Conservation (phyloP, 2,329 filamentous ascomycete genomes). For the Ophiobolus disseminans region DNA sequence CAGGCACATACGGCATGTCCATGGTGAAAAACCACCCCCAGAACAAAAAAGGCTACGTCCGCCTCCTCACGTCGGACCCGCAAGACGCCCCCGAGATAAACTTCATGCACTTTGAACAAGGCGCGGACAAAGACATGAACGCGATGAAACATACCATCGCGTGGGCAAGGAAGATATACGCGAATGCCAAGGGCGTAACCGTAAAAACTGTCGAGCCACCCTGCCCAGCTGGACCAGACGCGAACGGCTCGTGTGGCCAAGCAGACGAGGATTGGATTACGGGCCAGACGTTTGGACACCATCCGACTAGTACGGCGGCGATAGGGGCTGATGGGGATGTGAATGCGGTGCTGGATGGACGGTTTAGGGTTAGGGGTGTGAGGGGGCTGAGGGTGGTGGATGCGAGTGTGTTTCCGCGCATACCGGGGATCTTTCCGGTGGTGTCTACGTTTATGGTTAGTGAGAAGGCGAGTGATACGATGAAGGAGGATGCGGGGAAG, state of each 20-base stretch:
- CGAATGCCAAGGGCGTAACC: conserved; percentile 27
- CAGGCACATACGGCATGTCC: conserved; percentile 28
- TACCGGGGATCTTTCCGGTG: conserved; percentile 60
- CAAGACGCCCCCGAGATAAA: conserved; percentile 66
- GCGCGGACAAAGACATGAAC: conserved; percentile 49
- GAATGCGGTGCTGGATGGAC: conserved; percentile 62
- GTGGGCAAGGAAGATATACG: conserved; percentile 61
- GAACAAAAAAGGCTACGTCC: conserved; percentile 66
- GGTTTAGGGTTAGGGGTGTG: conserved; percentile 65
- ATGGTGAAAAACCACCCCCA: conserved; percentile 67
- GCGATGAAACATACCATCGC: conserved; percentile 61
- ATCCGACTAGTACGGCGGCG: conserved; percentile 62
- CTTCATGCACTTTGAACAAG: conserved; percentile 43
- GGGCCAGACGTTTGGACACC: conserved; percentile 58
- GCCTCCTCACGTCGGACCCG: conserved; percentile 64
- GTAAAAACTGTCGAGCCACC: conserved; percentile 56
- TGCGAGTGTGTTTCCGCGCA: conserved; percentile 57
- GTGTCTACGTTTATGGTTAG: conserved; percentile 54
- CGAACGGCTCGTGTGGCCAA: conserved; percentile 36
- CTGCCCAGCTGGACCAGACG: conserved; percentile 46
- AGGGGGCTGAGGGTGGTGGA: conserved; percentile 67
- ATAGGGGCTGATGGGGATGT: conserved; percentile 63
- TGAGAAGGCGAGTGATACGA: conserved; percentile 22
- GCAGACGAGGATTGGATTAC: conserved; percentile 43
- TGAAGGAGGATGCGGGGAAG: conserved; percentile 21